Evolutionary conservation across 768 basidiomycete species (phyloP), one percentile per base, ranked within the genome.

Genomic region (Candolleomyces efflorescens): DNA sequence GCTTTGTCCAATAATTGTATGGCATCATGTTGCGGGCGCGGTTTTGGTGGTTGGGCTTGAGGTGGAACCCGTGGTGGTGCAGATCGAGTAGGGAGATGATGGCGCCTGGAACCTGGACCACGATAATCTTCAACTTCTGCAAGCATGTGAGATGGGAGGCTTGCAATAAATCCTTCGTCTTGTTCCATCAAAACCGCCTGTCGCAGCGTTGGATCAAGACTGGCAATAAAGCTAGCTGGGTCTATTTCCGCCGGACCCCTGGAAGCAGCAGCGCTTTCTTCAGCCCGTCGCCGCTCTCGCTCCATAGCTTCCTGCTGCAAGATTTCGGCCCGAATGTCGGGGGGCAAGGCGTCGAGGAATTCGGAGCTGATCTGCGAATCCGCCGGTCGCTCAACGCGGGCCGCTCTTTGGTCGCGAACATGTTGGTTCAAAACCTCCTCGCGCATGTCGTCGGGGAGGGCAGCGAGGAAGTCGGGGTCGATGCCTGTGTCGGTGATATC

Each of bases 401-500:
- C 85, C 11, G 90, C 86, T 41, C 89, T 86, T 59, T 88, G 92
- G 64, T 98, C 97, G 9, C 94, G 87, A 63, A 98, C 86, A 67
- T 99, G 96, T 67, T 99, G 97, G 65, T 95, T 94, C 54, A 99
- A 80, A 37, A 99, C 94, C 68, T 99, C 97, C 68, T 97, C 96
- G 52, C 97, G 85, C 89, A 99, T 98, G 63, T 98, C 96, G 67
- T 99, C 97, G 0, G 97, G 97, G 9, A 99, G 75, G 23, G 97
- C 97, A 73, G 98, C 94, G 57, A 99, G 77, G 82, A 99, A 99
- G 5, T 93, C 94, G 2, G 95, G 93, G 69, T 99, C 97, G 67
- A 99, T 98, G 4, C 97, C 97, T 38, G 94, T 96, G 65, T 98
- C 94, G 2, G 97, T 99, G 68, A 99, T 99, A 68, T 99, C 97